phyloP scores from a whole-genome alignment of 2,329 filamentous ascomycete genomes.

The Fusarium mexicanum region DNA sequence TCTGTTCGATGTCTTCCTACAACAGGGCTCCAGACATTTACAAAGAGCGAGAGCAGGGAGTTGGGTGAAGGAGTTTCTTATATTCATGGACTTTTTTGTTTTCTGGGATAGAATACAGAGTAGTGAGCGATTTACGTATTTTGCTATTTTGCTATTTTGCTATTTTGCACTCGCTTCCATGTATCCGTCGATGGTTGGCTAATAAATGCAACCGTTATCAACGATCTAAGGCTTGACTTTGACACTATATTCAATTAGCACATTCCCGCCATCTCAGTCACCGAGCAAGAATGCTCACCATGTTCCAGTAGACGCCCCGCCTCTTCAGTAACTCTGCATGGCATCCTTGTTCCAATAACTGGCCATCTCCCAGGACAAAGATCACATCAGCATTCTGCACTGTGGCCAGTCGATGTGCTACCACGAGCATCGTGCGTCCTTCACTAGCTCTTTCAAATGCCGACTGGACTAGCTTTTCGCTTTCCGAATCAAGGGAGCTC shows the following conservation, averaged over 20 bases:
- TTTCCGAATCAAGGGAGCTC: slow-evolving; percentile 72
- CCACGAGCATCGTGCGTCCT: slow-evolving; percentile 74
- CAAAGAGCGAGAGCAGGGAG: slow-evolving; percentile 8
- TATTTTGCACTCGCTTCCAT: not conserved
- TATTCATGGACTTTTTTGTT: not conserved
- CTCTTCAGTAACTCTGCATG: slow-evolving; percentile 61
- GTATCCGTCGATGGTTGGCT: no score
- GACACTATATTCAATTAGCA: slow-evolving; percentile 57
- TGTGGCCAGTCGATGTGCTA: slow-evolving; percentile 80
- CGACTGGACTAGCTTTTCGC: slow-evolving; percentile 69
- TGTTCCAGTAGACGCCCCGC: slow-evolving; percentile 66
- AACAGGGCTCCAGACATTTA: not conserved
- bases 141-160: no score
- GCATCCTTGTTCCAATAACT: slow-evolving; percentile 63
- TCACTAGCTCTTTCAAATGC: slow-evolving; percentile 72
- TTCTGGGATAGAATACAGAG: slow-evolving; percentile 17
- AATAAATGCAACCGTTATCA: slow-evolving; percentile 40
- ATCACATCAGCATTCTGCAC: slow-evolving; percentile 84
- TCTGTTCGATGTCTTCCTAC: not conserved
- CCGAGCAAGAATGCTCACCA: slow-evolving; percentile 55
- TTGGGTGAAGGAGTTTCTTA: slow-evolving; percentile 8
- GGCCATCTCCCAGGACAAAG: slow-evolving; percentile 76
- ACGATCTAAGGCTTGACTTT: slow-evolving; percentile 66
- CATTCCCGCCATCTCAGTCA: not conserved
- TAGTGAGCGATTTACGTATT: slow-evolving; percentile 3